phyloP scores from a whole-genome alignment of 495 filamentous ascomycete genomes.

The Barbatosphaeria neglecta region DNA sequence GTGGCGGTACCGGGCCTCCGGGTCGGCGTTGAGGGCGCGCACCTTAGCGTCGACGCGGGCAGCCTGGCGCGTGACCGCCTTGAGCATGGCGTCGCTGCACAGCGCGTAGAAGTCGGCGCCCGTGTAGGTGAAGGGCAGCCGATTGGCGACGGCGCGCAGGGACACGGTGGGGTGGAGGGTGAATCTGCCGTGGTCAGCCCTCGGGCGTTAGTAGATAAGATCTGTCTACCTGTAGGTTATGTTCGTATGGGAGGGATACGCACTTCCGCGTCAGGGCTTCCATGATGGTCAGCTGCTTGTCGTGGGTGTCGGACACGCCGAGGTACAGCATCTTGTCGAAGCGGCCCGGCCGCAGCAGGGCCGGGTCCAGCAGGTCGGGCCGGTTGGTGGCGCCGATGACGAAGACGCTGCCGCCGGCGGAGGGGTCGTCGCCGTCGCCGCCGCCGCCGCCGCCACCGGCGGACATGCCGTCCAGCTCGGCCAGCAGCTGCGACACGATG shows the following conservation, averaged over 20 bases:
- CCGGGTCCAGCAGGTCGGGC: conserved; percentile 86
- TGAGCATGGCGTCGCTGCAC: conserved; percentile 96
- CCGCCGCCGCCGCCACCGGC: conserved; percentile 76
- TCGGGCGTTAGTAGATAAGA: too few species aligned
- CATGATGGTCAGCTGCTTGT: conserved; percentile 89
- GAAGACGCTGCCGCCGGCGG: conserved; percentile 77
- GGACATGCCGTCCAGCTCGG: conserved; percentile 95
- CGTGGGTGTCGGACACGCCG: conserved; percentile 90
- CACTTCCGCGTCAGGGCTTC: conserved; percentile 90
- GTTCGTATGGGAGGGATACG: conserved; percentile 14
- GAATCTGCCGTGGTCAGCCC: conserved; percentile 49
- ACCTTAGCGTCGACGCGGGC: conserved; percentile 77
- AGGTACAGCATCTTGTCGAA: conserved; percentile 99
- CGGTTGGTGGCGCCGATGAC: conserved; percentile 96
- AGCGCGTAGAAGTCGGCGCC: conserved; percentile 94
- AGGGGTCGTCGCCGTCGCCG: conserved; percentile 69
- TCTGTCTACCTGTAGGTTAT: neutral
- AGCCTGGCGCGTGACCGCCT: conserved; percentile 89
- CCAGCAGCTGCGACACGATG: conserved; percentile 90
- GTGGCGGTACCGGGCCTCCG: conserved; percentile 10
- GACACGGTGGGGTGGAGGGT: conserved; percentile 66
- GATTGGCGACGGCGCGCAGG: conserved; percentile 58
- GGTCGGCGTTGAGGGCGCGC: conserved; percentile 39
- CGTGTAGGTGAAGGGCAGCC: conserved; percentile 89
- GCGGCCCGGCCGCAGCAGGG: conserved; percentile 77